A percentile compares a stretch with the other conserved stretches of the same genome.
Conservation (phyloP, 2,329 filamentous ascomycete species). For the Lomentospora prolificans region DNA sequence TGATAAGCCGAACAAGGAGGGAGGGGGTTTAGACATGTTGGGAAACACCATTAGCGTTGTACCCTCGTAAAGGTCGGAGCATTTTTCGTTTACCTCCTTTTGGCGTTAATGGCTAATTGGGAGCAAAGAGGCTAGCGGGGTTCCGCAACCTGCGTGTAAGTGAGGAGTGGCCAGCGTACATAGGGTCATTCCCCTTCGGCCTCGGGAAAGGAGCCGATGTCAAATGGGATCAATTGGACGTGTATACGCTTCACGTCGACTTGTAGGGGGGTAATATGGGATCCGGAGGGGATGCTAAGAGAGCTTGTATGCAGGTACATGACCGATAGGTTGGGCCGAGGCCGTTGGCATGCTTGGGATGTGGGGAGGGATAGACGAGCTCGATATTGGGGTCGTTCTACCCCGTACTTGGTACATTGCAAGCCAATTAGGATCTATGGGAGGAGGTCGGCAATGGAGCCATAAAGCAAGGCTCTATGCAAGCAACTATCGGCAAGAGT, state of each 20-base stretch:
- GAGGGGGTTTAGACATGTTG: not conserved
- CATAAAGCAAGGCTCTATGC: not conserved
- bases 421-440: not conserved
- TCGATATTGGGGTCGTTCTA: conserved; percentile 5
- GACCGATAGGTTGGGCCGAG: conserved; percentile 6
- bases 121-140: not conserved
- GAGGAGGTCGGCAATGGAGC: conserved; percentile 2
- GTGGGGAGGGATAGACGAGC: conserved; percentile 7
- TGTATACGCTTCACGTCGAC: not conserved
- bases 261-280: not conserved
- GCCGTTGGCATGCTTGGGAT: not conserved
- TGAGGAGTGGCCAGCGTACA: not conserved
- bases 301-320: conserved; percentile 5
- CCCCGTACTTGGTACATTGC: conserved; percentile 6
- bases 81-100: conserved; percentile 2
- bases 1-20: not conserved
- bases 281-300: not conserved
- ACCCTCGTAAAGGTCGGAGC: not conserved
- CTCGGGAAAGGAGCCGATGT: not conserved
- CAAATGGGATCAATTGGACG: conserved; percentile 1
- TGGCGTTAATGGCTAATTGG: conserved; percentile 1
- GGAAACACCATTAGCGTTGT: not conserved
- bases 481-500: not conserved
- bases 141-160: not conserved
- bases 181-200: not conserved